phyloP scores from a whole-genome alignment of 495 filamentous ascomycete genomes.

The Monascus purpureus region DNA sequence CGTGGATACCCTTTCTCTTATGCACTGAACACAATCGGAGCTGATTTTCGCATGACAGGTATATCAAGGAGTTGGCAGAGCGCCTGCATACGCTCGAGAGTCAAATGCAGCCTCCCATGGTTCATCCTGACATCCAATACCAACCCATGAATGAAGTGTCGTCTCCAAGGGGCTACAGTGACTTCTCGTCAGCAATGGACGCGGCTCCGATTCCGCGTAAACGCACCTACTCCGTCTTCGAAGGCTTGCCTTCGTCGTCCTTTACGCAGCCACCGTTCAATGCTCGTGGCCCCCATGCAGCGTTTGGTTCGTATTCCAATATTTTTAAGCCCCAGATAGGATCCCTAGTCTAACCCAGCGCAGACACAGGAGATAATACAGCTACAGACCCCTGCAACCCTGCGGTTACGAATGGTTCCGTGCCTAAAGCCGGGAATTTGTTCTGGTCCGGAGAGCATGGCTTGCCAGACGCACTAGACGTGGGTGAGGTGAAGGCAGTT shows the following conservation, averaged over 20 bases:
- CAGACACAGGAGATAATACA: constrained; percentile 21
- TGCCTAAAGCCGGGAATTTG: constrained; percentile 23
- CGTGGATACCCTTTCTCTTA: not conserved
- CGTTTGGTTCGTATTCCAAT: constrained; percentile 16
- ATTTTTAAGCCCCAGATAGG: constrained; percentile 3
- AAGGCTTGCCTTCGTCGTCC: constrained; percentile 32
- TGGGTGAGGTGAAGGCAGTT: constrained; percentile 22
- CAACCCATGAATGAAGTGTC: constrained; percentile 34
- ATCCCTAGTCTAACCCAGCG: constrained; percentile 11
- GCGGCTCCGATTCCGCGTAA: constrained; percentile 30
- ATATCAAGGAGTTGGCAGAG: constrained; percentile 93
- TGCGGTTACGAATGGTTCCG: constrained; percentile 13
- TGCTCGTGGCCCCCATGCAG: constrained; percentile 24
- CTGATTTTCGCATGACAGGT: constrained; percentile 37
- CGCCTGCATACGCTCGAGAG: constrained; percentile 73
- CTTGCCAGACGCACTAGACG: constrained; percentile 21
- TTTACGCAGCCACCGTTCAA: constrained; percentile 33
- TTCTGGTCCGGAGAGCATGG: constrained; percentile 29
- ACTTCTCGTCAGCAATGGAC: constrained; percentile 35
- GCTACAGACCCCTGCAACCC: constrained; percentile 31
- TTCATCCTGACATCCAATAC: constrained; percentile 32
- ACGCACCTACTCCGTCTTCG: constrained; percentile 43
- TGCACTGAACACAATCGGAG: constrained; percentile 1
- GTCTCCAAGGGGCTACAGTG: constrained; percentile 29
- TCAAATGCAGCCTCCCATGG: constrained; percentile 37